Evolutionary conservation across 2,329 filamentous ascomycete species (phyloP), one percentile per base, ranked within the genome.

Genomic region (Trichoderma gracile): DNA sequence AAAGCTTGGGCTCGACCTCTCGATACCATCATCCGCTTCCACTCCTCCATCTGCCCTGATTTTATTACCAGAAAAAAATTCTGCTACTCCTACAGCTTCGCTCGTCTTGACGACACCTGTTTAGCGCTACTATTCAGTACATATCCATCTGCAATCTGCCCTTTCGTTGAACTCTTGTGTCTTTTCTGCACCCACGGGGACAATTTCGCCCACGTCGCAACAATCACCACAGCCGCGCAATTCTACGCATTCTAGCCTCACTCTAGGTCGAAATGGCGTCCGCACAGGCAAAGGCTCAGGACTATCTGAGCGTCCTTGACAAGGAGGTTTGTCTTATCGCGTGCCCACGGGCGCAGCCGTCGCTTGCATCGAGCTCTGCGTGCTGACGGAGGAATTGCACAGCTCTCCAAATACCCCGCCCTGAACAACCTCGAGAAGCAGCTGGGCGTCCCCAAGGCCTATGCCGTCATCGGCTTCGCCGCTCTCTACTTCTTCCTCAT

Each of bases 401-500:
- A 95, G 91, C 88, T 95, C 70, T 91, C 90, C 78, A 94, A 93
- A 79, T 95, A 95, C 82, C 89, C 89, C 72, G 79, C 84, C 73
- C 86, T 95, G 77, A 90, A 88, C 85, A 92, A 94, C 81, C 85
- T 95, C 73, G 92, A 96, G 86, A 91, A 89, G 84, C 88, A 91
- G 79, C 90, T 89, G 69, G 88, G 86, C 65, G 85, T 95, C 57
- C 92, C 92, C 76, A 96, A 96, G 84, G 89, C 91, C 73, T 95
- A 96, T 77, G 89, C 87, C 69, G 84, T 91, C 74, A 88, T 94
- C 71, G 92, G 91, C 72, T 75, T 92, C 65, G 89, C 79, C 66
- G 88, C 88, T 58, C 86, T 93, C 70, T 96, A 96, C 84, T 92
- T 95, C 81, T 92, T 94, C 82, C 86, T 95, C 72, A 91, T 95